Conservation (phyloP, 257 asterid species). For the Linaria vulgaris region DNA sequence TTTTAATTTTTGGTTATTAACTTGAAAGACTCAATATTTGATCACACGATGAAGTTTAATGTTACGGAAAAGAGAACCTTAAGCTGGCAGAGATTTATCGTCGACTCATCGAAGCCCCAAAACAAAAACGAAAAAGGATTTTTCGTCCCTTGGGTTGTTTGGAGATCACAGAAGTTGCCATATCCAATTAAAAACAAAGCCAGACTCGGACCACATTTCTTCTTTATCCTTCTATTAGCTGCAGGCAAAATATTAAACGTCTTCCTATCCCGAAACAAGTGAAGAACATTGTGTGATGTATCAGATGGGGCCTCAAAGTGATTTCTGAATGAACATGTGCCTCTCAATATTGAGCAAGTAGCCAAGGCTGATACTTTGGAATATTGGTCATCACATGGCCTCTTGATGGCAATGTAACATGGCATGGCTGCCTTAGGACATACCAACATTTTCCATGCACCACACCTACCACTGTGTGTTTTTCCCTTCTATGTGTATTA, state of each 20-base stretch:
- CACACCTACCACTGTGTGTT: conserved; percentile 35
- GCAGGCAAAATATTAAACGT: conserved; percentile 17
- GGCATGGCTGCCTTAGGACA: conserved; percentile 45
- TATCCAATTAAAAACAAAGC: conserved; percentile 9
- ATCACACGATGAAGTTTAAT: too few relatives aligned
- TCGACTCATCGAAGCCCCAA: conserved; percentile 7
- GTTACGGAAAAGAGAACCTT: too few relatives aligned
- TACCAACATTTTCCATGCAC: conserved; percentile 44
- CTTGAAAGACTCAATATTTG: too few relatives aligned
- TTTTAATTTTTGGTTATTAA: too few relatives aligned
- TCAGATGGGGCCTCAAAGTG: conserved; percentile 56
- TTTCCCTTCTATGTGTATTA: too few relatives aligned
- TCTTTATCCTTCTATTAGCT: not conserved
- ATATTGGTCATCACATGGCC: conserved; percentile 73
- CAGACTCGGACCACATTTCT: conserved; percentile 14
- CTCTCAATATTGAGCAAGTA: conserved; percentile 50
- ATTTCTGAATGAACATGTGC: conserved; percentile 38
- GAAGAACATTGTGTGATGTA: conserved; percentile 22
- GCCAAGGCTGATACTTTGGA: conserved; percentile 49
- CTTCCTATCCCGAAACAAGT: conserved; percentile 17
- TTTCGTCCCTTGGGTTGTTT: not conserved
- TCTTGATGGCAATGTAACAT: conserved; percentile 42
- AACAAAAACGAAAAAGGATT: conserved; percentile 1
- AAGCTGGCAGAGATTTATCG: not conserved
- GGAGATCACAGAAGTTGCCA: not conserved